Evolutionary conservation across 2,329 filamentous ascomycete genomes (phyloP).

Genomic region (Fusarium devonianum): DNA sequence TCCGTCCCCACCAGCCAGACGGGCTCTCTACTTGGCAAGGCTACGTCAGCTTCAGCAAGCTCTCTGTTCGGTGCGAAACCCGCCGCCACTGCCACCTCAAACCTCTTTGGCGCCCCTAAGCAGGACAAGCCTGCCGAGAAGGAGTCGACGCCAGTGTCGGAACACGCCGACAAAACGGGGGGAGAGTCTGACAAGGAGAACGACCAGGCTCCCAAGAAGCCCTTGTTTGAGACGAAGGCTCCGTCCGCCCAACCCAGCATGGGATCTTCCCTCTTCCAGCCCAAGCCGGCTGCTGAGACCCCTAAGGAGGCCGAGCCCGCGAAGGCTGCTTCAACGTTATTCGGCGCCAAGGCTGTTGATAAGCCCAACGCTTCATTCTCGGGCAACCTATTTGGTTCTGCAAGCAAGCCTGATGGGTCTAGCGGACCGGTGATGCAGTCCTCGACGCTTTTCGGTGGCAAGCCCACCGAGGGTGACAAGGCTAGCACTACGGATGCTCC

Average conservation of each 20-base stretch:
- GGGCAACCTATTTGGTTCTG: slow-evolving; percentile 50
- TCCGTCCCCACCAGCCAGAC: slow-evolving; percentile 41
- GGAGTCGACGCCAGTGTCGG: slow-evolving; percentile 35
- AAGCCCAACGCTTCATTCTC: slow-evolving; percentile 38
- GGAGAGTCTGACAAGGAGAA: slow-evolving; percentile 57
- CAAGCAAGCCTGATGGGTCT: slow-evolving; percentile 45
- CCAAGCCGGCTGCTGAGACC: slow-evolving; percentile 44
- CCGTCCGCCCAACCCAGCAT: slow-evolving; percentile 42
- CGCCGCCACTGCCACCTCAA: slow-evolving; percentile 43
- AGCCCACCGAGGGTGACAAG: slow-evolving; percentile 43
- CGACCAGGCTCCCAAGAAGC: slow-evolving; percentile 48
- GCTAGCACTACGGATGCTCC: slow-evolving; percentile 29
- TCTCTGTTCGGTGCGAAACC: slow-evolving; percentile 50
- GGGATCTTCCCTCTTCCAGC: slow-evolving; percentile 44
- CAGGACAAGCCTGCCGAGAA: slow-evolving; percentile 42
- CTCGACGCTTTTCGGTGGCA: slow-evolving; percentile 47
- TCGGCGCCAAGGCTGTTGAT: slow-evolving; percentile 48
- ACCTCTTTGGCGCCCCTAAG: slow-evolving; percentile 48
- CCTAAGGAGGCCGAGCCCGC: slow-evolving; percentile 40
- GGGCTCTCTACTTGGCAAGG: slow-evolving; percentile 45
- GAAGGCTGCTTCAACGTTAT: slow-evolving; percentile 45
- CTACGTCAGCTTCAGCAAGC: slow-evolving; percentile 41
- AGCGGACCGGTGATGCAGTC: slow-evolving; percentile 39
- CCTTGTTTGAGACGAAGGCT: slow-evolving; percentile 43
- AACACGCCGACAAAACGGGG: slow-evolving; percentile 45